Conservation (phyloP, 75 land plant species). For the Pinus albicaulis region DNA sequence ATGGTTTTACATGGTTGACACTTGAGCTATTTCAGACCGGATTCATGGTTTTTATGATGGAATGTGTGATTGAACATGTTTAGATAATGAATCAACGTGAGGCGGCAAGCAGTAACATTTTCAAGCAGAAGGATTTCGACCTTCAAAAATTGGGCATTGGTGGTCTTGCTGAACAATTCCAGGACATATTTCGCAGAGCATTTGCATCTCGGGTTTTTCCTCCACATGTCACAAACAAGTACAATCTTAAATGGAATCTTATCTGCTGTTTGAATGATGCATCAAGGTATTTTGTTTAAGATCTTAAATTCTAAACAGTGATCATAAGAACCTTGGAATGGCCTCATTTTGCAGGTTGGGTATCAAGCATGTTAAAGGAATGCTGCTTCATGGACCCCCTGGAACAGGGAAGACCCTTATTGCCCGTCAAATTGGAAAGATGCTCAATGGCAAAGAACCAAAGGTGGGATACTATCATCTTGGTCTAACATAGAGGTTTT, state of each 20-base stretch:
- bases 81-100: constrained; percentile 96
- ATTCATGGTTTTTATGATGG: background rate
- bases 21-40: background rate
- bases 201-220: constrained; percentile 99
- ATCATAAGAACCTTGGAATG: constrained; percentile 1
- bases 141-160: constrained; percentile 93
- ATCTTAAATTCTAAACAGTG: background rate
- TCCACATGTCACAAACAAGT: constrained; percentile 86
- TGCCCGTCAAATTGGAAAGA: constrained; percentile 98
- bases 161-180: constrained; percentile 84
- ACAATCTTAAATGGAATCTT: constrained; percentile 7
- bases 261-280: background rate
- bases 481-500: background rate
- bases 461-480: constrained; percentile 48
- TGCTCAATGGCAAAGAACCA: constrained; percentile 96
- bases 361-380: constrained; percentile 95
- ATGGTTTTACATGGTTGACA: background rate
- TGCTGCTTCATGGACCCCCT: constrained; percentile 96
- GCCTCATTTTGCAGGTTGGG: constrained; percentile 67
- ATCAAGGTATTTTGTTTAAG: background rate
- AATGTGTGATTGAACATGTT: background rate
- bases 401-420: constrained; percentile 99
- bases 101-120: constrained; percentile 79
- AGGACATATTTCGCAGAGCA: constrained; percentile 97
- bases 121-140: constrained; percentile 89